Evolutionary conservation across 148 eudicot genomes (phyloP).

Genomic region (Rhododendron vialii): DNA sequence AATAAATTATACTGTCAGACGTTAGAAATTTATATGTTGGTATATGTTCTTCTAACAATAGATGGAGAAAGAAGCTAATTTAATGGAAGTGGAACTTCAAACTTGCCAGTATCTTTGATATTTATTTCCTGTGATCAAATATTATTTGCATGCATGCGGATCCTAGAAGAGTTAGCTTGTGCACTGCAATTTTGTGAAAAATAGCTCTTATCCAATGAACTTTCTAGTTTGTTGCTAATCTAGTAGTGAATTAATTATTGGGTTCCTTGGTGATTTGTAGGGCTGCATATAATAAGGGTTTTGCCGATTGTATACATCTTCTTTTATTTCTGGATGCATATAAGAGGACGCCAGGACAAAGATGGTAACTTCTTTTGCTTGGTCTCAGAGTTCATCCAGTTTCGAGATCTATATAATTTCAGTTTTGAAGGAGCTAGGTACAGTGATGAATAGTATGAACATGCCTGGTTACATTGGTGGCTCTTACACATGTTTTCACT

Average conservation of each 20-base stretch:
- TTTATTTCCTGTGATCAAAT: neutral
- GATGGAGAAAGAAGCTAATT: neutral
- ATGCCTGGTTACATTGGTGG: neutral
- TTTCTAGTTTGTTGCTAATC: neutral
- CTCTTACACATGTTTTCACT: constrained; percentile 6
- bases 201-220: neutral
- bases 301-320: constrained; percentile 96
- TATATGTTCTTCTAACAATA: neutral
- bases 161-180: neutral
- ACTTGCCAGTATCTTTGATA: neutral
- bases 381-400: neutral
- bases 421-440: constrained; percentile 2
- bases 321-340: constrained; percentile 89
- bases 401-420: neutral
- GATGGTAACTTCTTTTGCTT: constrained; percentile 56
- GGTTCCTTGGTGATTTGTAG: constrained; percentile 41
- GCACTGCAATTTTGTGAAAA: neutral
- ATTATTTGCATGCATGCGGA: neutral
- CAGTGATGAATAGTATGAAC: neutral
- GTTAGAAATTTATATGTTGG: neutral
- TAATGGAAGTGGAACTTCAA: neutral
- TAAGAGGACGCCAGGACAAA: constrained; percentile 91
- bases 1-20: too few species aligned
- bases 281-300: constrained; percentile 99
- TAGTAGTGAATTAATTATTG: neutral